phyloP scores from a whole-genome alignment of 495 filamentous ascomycete genomes.

The Aspergillus taichungensis region DNA sequence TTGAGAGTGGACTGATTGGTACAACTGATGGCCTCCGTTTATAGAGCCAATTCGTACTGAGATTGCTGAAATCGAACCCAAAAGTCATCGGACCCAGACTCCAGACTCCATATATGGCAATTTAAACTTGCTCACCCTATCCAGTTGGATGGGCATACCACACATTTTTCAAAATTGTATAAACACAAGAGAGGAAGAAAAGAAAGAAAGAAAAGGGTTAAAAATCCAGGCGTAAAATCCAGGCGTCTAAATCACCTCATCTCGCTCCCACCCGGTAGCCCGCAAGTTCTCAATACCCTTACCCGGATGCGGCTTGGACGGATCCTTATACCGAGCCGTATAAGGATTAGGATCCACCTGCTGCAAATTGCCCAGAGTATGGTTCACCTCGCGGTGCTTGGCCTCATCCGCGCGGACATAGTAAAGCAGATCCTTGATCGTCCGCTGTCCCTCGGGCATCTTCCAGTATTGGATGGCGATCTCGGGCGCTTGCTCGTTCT shows the following conservation, averaged over 20 bases:
- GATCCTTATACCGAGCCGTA: slow-evolving; percentile 62
- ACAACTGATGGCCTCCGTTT: too few species aligned
- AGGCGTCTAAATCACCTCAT: slow-evolving; percentile 71
- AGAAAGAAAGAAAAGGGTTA: background rate
- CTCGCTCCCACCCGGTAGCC: slow-evolving; percentile 69
- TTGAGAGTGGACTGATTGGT: too few species aligned
- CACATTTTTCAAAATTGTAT: too few species aligned
- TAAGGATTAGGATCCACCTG: slow-evolving; percentile 91
- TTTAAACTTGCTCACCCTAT: too few species aligned
- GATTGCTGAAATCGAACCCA: too few species aligned
- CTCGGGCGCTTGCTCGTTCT: slow-evolving; percentile 68
- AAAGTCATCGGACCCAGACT: too few species aligned
- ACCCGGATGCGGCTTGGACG: slow-evolving; percentile 51
- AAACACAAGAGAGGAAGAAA: too few species aligned
- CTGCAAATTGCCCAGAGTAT: slow-evolving; percentile 79
- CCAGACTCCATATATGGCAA: too few species aligned
- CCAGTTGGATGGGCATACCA: too few species aligned
- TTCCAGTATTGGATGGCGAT: slow-evolving; percentile 87
- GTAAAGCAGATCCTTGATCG: slow-evolving; percentile 76
- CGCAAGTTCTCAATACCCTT: slow-evolving; percentile 64
- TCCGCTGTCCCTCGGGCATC: slow-evolving; percentile 76
- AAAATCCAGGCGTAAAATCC: background rate
- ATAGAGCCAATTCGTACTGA: too few species aligned
- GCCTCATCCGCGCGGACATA: slow-evolving; percentile 93
- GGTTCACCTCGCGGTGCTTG: slow-evolving; percentile 96